Conservation (phyloP, 1,284 basidiomycete genomes). For the Sporisorium reilianum region DNA sequence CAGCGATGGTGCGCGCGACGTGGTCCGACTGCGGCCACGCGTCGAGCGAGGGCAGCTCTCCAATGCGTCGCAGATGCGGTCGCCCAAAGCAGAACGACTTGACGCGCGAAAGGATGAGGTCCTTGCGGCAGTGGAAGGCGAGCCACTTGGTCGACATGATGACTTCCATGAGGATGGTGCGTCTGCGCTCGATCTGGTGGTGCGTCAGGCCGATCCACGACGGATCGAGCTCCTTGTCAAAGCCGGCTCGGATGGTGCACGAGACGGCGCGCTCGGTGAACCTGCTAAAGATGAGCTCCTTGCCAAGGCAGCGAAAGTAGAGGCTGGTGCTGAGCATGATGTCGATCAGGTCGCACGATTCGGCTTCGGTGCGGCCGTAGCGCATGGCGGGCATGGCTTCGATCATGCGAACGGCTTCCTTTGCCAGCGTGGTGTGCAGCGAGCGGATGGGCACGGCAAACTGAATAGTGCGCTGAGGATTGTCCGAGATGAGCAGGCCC, state of each 20-base stretch:
- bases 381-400: constrained; percentile 27
- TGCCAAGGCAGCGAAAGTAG: constrained; percentile 36
- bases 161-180: constrained; percentile 19
- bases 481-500: constrained; percentile 30
- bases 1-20: constrained; percentile 5
- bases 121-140: constrained; percentile 26
- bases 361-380: constrained; percentile 16
- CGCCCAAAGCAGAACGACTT: constrained; percentile 22
- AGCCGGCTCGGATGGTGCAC: constrained; percentile 14
- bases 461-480: constrained; percentile 22
- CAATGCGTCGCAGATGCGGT: constrained; percentile 10
- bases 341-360: constrained; percentile 30
- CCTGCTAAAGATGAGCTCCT: constrained; percentile 11
- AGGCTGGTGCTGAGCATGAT: constrained; percentile 26
- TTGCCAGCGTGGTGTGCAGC: constrained; percentile 29
- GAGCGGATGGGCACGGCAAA: constrained; percentile 26
- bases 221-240: constrained; percentile 23
- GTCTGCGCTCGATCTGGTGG: constrained; percentile 25
- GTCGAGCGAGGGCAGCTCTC: constrained; percentile 18
- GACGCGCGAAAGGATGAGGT: constrained; percentile 2
- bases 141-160: constrained; percentile 22
- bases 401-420: constrained; percentile 26
- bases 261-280: constrained; percentile 28
- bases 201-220: constrained; percentile 25
- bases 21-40: constrained; percentile 27